These are phyloP conservation scores for Cordyceps fumosorosea DNA, from an alignment of 2,329 filamentous ascomycete species.

Conservation along the genomic window DNA sequence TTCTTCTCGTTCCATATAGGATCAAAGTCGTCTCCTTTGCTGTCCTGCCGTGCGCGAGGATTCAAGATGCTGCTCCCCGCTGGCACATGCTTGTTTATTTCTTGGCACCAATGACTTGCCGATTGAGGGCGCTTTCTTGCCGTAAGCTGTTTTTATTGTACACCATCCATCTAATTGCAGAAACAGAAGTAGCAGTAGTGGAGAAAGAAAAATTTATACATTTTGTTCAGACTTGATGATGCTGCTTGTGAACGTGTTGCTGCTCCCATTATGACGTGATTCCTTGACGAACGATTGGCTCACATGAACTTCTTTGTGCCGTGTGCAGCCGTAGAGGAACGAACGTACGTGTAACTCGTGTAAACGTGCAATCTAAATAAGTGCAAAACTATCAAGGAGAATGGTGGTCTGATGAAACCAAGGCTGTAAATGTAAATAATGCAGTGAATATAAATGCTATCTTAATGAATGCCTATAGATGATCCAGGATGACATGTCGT, in stretches of 20 bases:
- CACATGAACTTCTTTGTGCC: too few species aligned
- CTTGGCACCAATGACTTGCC: neutral
- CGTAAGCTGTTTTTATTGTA: conserved; percentile 21
- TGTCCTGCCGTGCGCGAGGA: neutral
- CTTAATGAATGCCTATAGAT: neutral
- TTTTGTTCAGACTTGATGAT: conserved; percentile 3
- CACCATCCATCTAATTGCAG: conserved; percentile 22
- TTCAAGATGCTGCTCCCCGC: neutral
- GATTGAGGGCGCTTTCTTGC: conserved; percentile 19
- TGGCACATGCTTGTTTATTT: neutral
- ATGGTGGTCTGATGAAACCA: neutral
- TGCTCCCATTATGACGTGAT: neutral
- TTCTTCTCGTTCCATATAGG: conserved; percentile 10
- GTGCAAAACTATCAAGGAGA: neutral
- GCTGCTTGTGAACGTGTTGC: neutral
- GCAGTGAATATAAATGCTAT: neutral
- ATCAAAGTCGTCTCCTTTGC: neutral
- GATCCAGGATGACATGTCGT: neutral
- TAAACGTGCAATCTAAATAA: too few species aligned
- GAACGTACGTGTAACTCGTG: too few species aligned
- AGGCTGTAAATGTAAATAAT: neutral
- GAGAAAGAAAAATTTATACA: conserved; percentile 14
- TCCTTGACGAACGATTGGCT: neutral
- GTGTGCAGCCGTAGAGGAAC: too few species aligned
- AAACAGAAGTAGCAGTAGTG: conserved; percentile 11